A percentile compares a stretch with the other conserved stretches of the same genome.
Evolutionary conservation across 257 asterid species (phyloP).

Genomic region (Capsicum baccatum): DNA sequence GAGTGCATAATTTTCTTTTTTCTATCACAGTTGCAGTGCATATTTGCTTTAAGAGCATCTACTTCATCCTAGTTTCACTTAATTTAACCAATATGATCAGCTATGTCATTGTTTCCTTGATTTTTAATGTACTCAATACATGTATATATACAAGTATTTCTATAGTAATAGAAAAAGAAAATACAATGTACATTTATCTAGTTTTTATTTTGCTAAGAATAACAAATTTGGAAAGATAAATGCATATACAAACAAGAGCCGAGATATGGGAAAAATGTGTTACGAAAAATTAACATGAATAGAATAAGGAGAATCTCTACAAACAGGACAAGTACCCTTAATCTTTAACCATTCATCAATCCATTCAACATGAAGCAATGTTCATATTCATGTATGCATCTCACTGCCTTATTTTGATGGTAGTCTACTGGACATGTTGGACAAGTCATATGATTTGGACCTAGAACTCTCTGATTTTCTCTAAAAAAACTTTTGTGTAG

Average conservation of each 20-base stretch:
- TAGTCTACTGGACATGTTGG: constrained; percentile 78
- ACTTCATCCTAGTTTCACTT: too few species aligned
- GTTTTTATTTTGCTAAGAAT: background rate
- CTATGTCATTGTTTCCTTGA: too few species aligned
- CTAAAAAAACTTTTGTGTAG: constrained; percentile 62
- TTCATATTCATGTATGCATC: constrained; percentile 53
- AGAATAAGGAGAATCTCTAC: constrained; percentile 66
- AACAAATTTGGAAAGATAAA: background rate
- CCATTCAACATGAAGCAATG: too few species aligned
- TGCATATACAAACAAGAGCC: background rate
- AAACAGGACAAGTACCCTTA: constrained; percentile 64
- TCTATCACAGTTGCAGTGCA: too few species aligned
- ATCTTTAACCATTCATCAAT: too few species aligned
- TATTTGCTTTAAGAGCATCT: too few species aligned
- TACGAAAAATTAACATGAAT: background rate
- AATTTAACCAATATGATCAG: too few species aligned
- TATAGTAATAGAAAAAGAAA: background rate
- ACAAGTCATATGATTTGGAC: constrained; percentile 63
- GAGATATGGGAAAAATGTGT: background rate
- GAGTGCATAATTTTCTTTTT: too few species aligned
- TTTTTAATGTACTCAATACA: background rate
- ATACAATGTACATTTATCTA: background rate
- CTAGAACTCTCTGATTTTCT: constrained; percentile 65
- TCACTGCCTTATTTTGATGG: constrained; percentile 56
- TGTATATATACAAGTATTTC: background rate